These are phyloP conservation scores for Cutaneotrichosporon sp. DNA, from an alignment of 1,284 basidiomycete genomes.

Conservation along the genomic window DNA sequence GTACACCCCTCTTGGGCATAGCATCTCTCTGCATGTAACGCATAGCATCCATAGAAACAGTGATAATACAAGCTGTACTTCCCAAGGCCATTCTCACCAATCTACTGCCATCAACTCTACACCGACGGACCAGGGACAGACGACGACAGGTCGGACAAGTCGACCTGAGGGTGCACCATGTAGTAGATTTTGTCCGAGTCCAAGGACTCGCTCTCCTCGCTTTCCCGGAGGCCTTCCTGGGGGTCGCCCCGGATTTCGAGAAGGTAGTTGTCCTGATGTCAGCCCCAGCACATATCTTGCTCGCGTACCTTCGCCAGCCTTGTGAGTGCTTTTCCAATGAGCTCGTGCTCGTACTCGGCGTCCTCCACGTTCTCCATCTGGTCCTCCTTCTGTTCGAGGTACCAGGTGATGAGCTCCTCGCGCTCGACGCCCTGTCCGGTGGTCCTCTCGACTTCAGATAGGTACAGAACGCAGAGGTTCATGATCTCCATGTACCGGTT, in stretches of 20 bases:
- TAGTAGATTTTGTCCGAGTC: slow-evolving; percentile 41
- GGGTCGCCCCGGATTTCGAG: slow-evolving; percentile 77
- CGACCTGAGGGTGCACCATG: slow-evolving; percentile 48
- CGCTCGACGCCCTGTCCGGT: slow-evolving; percentile 73
- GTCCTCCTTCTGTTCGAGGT: slow-evolving; percentile 81
- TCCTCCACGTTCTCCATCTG: slow-evolving; percentile 80
- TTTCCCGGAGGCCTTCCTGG: slow-evolving; percentile 64
- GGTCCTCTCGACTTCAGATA: slow-evolving; percentile 71
- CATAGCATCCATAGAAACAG: slow-evolving; percentile 15
- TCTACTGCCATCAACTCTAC: not conserved
- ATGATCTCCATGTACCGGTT: slow-evolving; percentile 91
- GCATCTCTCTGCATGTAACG: slow-evolving; percentile 18
- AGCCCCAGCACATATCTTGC: not conserved
- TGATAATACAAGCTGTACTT: slow-evolving; percentile 4
- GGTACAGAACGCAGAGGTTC: slow-evolving; percentile 67
- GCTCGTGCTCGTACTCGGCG: slow-evolving; percentile 83
- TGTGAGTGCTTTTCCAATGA: slow-evolving; percentile 81
- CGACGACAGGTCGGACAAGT: slow-evolving; percentile 46
- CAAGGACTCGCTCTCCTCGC: slow-evolving; percentile 24
- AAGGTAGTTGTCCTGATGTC: slow-evolving; percentile 69
- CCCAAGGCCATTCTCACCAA: not conserved
- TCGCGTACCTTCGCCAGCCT: slow-evolving; percentile 63
- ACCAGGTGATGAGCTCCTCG: slow-evolving; percentile 93
- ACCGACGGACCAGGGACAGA: slow-evolving; percentile 21
- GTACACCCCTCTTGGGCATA: slow-evolving; percentile 1